A percentile compares a stretch with the other conserved stretches of the same genome.
phyloP scores from a whole-genome alignment of 1,139 yeast genomes.

The Pichia sp. region DNA sequence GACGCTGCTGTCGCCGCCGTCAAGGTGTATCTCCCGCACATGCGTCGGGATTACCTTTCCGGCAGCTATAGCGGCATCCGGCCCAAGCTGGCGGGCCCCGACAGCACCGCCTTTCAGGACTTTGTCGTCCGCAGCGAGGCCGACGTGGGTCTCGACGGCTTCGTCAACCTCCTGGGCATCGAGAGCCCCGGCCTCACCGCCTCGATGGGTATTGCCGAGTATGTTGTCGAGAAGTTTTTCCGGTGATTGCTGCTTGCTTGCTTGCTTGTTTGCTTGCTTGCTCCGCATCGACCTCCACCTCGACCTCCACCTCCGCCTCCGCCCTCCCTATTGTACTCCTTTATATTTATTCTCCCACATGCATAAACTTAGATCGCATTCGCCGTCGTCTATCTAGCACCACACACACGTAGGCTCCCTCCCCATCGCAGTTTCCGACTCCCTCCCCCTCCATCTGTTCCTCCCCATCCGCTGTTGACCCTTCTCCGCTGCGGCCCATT shows the following conservation, averaged over 20 bases:
- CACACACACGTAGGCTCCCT: too few relatives aligned
- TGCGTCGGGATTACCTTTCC: constrained; percentile 47
- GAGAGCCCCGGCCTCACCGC: constrained; percentile 90
- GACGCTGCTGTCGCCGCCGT: constrained; percentile 58
- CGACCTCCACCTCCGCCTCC: too few relatives aligned
- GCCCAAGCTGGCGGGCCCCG: constrained; percentile 60
- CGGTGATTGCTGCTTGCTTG: background rate
- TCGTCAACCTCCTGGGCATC: constrained; percentile 73
- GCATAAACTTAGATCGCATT: too few relatives aligned
- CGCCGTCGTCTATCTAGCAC: too few relatives aligned
- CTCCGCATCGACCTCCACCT: too few relatives aligned
- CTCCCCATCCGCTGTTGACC: background rate
- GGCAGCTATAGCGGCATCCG: constrained; percentile 80
- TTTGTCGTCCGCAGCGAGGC: constrained; percentile 63
- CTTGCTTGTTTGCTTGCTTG: too few relatives aligned
- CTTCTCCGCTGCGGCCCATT: background rate
- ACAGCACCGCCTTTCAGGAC: constrained; percentile 54
- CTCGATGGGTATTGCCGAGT: constrained; percentile 67
- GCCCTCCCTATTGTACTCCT: too few relatives aligned
- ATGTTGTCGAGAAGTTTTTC: constrained; percentile 3
- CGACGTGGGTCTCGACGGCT: constrained; percentile 47
- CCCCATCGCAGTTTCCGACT: background rate
- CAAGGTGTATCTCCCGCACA: constrained; percentile 54
- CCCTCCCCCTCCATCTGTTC: too few relatives aligned
- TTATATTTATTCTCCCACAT: too few relatives aligned